Conservation (phyloP, 495 filamentous ascomycete genomes). For the Neurospora sp. region DNA sequence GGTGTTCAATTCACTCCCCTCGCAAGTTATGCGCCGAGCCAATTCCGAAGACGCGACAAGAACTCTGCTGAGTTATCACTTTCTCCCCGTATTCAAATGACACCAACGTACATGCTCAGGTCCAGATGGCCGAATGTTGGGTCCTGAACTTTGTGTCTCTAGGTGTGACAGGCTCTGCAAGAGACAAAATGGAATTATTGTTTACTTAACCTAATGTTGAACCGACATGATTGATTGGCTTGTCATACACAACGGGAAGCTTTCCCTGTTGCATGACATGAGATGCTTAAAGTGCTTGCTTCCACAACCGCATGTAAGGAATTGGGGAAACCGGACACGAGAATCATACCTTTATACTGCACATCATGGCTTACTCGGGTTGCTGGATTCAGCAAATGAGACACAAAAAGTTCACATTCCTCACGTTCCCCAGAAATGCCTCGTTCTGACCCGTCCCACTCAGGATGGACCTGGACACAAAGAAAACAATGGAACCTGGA, state of each 20-base stretch:
- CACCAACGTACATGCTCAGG: neutral
- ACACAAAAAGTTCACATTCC: neutral
- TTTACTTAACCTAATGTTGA: neutral
- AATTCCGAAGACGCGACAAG: neutral
- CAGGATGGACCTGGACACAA: neutral
- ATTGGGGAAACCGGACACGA: neutral
- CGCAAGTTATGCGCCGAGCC: neutral
- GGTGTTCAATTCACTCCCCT: neutral
- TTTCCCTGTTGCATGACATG: neutral
- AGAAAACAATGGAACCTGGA: neutral
- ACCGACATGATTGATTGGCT: neutral
- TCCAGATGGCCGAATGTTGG: neutral
- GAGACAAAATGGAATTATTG: neutral
- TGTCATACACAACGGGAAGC: neutral
- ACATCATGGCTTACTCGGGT: neutral
- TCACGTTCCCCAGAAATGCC: neutral
- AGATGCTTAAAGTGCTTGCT: neutral
- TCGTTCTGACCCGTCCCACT: neutral
- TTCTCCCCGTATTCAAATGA: neutral
- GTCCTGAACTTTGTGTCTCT: neutral
- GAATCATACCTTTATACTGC: neutral
- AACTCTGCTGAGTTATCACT: neutral
- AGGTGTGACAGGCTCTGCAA: neutral
- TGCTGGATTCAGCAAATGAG: neutral
- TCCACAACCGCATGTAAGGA: neutral